These are phyloP conservation scores for Urtica urens DNA, from an alignment of 306 rosid genomes.

Conservation along the genomic window DNA sequence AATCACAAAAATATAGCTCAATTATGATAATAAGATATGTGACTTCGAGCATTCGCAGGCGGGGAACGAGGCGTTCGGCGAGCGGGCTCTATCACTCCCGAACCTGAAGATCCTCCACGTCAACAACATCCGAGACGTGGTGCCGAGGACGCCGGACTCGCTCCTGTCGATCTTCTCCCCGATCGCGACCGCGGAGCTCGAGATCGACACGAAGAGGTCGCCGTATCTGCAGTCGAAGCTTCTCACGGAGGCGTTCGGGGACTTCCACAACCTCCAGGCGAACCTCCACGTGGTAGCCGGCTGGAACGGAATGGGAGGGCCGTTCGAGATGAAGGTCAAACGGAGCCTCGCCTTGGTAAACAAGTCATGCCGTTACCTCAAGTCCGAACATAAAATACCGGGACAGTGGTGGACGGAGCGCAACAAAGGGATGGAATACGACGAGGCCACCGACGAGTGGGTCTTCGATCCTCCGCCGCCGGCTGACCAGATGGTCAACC, in stretches of 20 bases:
- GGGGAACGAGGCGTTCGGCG: constrained; percentile 18
- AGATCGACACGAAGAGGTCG: constrained; percentile 42
- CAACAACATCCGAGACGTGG: constrained; percentile 35
- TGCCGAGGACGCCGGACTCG: constrained; percentile 38
- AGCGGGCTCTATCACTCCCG: background rate
- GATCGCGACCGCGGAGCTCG: constrained; percentile 29
- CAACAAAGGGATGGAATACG: constrained; percentile 45
- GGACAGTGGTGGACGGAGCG: constrained; percentile 63
- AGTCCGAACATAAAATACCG: constrained; percentile 31
- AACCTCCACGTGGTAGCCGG: constrained; percentile 66
- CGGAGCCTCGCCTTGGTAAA: constrained; percentile 63
- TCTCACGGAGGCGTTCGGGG: constrained; percentile 11
- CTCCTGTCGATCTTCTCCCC: constrained; percentile 24
- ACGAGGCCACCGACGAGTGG: constrained; percentile 41
- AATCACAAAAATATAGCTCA: too few relatives aligned
- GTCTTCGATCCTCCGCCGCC: constrained; percentile 16
- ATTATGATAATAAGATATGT: too few relatives aligned
- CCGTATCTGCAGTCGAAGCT: constrained; percentile 24
- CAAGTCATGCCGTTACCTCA: constrained; percentile 43
- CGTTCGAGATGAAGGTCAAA: constrained; percentile 47
- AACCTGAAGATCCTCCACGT: constrained; percentile 33
- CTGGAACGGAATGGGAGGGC: constrained; percentile 40
- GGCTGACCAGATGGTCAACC: background rate
- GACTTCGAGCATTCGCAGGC: constrained; percentile 32
- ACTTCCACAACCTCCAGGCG: constrained; percentile 74